Evolutionary conservation across 805 yeast species (phyloP).

Genomic region (Kodamaea leandrae): DNA sequence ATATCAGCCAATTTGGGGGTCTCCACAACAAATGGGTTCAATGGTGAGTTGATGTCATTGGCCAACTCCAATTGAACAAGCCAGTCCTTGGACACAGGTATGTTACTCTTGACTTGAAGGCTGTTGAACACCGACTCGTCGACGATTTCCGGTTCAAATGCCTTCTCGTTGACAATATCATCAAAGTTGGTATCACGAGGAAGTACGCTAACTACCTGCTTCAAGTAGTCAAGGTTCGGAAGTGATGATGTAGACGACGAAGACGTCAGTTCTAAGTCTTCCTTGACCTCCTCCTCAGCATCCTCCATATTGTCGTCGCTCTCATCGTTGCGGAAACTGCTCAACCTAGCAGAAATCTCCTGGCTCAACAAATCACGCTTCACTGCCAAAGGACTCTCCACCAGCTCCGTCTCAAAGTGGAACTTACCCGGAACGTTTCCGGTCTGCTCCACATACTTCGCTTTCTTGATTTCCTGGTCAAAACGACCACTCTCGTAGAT

Average conservation of each 20-base stretch:
- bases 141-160: constrained; percentile 63
- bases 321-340: not conserved
- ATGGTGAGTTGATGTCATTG: constrained; percentile 41
- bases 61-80: constrained; percentile 57
- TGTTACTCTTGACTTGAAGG: constrained; percentile 41
- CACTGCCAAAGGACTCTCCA: constrained; percentile 21
- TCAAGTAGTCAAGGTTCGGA: constrained; percentile 32
- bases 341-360: constrained; percentile 4
- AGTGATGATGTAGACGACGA: not conserved
- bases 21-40: constrained; percentile 28
- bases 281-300: not conserved
- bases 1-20: constrained; percentile 19
- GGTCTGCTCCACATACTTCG: constrained; percentile 28
- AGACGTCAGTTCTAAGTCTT: not conserved
- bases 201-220: constrained; percentile 30
- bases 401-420: constrained; percentile 23
- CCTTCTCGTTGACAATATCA: constrained; percentile 56
- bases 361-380: constrained; percentile 28
- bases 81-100: constrained; percentile 62
- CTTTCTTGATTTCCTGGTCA: constrained; percentile 34
- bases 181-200: constrained; percentile 29
- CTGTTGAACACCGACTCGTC: constrained; percentile 34
- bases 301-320: not conserved
- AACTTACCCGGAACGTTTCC: constrained; percentile 35
- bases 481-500: constrained; percentile 30